Conservation (phyloP, 305 asterid genomes). For the Fraxinus ornus region DNA sequence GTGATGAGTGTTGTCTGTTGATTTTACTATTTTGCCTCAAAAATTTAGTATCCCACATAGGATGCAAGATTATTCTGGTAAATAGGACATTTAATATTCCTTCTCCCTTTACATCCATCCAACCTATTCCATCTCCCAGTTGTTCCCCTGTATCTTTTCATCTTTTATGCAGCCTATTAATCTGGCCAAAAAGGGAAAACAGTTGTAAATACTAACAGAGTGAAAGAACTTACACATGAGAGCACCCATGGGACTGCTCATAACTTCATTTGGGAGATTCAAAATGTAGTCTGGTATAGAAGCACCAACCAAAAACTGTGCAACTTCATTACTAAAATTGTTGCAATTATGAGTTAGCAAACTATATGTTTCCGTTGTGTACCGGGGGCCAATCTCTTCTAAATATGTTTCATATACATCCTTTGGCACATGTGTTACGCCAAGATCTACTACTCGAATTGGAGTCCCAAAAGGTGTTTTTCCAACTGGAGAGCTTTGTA, state of each 20-base stretch:
- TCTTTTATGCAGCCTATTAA: background rate
- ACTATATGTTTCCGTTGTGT: constrained; percentile 79
- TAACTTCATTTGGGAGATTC: constrained; percentile 85
- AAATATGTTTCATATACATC: constrained; percentile 80
- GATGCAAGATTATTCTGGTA: background rate
- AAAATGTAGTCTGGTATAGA: constrained; percentile 79
- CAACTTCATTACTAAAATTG: constrained; percentile 87
- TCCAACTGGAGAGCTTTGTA: constrained; percentile 68
- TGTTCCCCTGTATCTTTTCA: background rate
- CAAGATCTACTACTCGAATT: constrained; percentile 70
- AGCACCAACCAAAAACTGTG: constrained; percentile 79
- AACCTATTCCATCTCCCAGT: background rate
- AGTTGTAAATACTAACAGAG: background rate
- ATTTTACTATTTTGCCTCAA: background rate
- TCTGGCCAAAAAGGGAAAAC: background rate
- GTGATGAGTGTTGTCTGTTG: background rate
- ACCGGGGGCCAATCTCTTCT: constrained; percentile 77
- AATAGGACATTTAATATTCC: background rate
- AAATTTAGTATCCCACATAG: background rate
- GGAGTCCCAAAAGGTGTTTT: constrained; percentile 88
- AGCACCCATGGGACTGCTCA: constrained; percentile 91
- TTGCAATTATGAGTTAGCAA: constrained; percentile 82
- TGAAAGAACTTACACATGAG: constrained; percentile 58
- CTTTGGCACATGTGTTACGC: constrained; percentile 80
- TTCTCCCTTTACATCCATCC: background rate